Evolutionary conservation across 1,284 basidiomycete genomes (phyloP).

Genomic region (Ustilago trichophora): DNA sequence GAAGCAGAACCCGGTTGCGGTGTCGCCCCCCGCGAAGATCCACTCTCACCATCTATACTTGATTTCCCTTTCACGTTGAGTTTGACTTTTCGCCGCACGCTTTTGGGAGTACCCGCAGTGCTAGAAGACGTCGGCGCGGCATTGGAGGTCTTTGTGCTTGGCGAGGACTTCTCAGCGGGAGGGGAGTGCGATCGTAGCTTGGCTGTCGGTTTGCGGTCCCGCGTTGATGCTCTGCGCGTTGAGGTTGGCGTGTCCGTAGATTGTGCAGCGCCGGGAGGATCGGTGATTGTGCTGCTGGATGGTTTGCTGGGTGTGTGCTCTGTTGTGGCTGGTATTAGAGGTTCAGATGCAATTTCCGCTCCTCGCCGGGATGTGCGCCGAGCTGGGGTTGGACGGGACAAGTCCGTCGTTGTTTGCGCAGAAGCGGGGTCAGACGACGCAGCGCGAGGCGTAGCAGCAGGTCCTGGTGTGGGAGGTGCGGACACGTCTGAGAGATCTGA

Average conservation of each 20-base stretch:
- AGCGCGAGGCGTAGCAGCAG: slow-evolving; percentile 22
- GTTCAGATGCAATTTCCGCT: not conserved
- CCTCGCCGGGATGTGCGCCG: slow-evolving; percentile 8
- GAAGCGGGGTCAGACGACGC: slow-evolving; percentile 12
- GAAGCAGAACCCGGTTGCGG: slow-evolving; percentile 6
- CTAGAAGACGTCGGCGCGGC: not conserved
- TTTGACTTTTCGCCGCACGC: slow-evolving; percentile 15
- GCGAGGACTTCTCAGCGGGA: not conserved
- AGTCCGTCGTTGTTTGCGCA: too few relatives aligned
- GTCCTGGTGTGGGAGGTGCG: slow-evolving; percentile 35
- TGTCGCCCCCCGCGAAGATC: slow-evolving; percentile 10
- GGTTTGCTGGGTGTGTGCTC: too few relatives aligned
- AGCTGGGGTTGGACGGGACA: not conserved
- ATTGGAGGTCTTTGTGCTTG: not conserved
- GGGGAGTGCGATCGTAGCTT: slow-evolving; percentile 16
- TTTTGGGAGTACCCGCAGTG: slow-evolving; percentile 5
- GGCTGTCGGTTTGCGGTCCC: too few relatives aligned
- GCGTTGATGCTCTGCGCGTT: too few relatives aligned
- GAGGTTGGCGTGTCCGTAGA: not conserved
- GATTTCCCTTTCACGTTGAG: slow-evolving; percentile 7
- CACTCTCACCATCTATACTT: slow-evolving; percentile 13
- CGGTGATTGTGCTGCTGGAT: too few relatives aligned
- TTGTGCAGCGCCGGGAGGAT: too few relatives aligned
- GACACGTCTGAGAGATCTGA: slow-evolving; percentile 40
- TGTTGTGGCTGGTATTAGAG: not conserved